phyloP scores from a whole-genome alignment of 352 stramenopile genomes.

The Phytophthora foliorum region DNA sequence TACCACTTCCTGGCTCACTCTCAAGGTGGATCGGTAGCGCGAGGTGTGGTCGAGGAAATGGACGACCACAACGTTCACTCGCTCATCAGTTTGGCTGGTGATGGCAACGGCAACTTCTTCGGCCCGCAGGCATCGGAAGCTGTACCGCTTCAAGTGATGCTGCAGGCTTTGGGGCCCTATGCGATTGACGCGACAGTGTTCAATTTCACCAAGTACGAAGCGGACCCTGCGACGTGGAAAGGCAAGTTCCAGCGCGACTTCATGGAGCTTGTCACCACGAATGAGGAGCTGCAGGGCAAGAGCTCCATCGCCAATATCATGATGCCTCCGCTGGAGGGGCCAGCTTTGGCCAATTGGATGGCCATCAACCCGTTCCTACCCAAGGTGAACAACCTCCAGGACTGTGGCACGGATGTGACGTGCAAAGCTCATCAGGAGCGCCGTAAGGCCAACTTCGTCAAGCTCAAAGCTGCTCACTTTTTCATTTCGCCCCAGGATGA shows the following conservation, averaged over 20 bases:
- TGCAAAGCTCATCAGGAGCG: constrained; percentile 32
- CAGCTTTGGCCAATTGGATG: constrained; percentile 44
- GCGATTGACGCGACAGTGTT: constrained; percentile 41
- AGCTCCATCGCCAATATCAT: constrained; percentile 50
- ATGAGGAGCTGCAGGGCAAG: constrained; percentile 36
- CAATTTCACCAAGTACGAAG: constrained; percentile 46
- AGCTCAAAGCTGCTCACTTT: constrained; percentile 54
- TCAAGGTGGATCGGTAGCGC: constrained; percentile 50
- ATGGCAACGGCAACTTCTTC: constrained; percentile 64
- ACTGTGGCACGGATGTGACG: constrained; percentile 18
- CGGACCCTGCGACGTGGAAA: constrained; percentile 26
- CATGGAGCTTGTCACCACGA: constrained; percentile 28
- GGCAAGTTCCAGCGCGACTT: constrained; percentile 59
- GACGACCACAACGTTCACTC: constrained; percentile 65
- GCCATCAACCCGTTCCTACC: constrained; percentile 48
- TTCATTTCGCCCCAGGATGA: constrained; percentile 57
- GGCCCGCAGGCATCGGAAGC: constrained; percentile 50
- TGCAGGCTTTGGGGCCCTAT: constrained; percentile 45
- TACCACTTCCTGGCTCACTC: constrained; percentile 71
- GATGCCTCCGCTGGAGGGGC: constrained; percentile 30
- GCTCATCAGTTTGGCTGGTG: constrained; percentile 58
- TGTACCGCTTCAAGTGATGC: constrained; percentile 46
- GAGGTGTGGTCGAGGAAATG: constrained; percentile 68
- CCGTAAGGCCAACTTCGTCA: constrained; percentile 56
- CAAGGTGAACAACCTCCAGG: constrained; percentile 45